Conservation (phyloP, 2,329 filamentous ascomycete genomes). For the Hypocrella siamensis region DNA sequence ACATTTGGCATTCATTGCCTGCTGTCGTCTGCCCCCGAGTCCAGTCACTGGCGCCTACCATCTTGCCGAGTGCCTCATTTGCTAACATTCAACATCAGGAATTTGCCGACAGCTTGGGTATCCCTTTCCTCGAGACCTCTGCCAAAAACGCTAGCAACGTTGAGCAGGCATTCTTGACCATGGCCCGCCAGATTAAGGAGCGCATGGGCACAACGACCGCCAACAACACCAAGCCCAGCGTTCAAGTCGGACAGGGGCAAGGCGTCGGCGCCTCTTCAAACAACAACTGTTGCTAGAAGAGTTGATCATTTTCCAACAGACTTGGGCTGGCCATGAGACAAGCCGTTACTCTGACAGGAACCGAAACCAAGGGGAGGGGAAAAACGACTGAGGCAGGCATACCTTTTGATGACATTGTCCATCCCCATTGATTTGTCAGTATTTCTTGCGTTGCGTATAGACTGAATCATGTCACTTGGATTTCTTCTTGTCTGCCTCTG, state of each 20-base stretch:
- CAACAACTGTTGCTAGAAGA: conserved; percentile 81
- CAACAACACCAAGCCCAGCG: conserved; percentile 96
- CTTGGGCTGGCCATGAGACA: no score
- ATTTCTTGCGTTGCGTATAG: conserved; percentile 18
- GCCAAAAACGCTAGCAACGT: conserved; percentile 99
- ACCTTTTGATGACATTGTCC: conserved; percentile 4
- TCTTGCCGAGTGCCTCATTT: no score
- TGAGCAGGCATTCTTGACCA: conserved; percentile 98
- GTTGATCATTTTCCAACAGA: no score
- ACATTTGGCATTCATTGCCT: no score
- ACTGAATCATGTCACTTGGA: conserved; percentile 19
- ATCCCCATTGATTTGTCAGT: conserved; percentile 1
- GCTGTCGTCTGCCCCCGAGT: no score
- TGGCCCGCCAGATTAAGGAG: conserved; percentile 99
- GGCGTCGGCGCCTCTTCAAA: conserved; percentile 78
- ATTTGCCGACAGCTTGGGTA: conserved; percentile 95
- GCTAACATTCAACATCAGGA: conserved; percentile 42
- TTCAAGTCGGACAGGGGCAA: conserved; percentile 89
- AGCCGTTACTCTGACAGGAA: no score
- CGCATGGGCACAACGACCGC: conserved; percentile 92
- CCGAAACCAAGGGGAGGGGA: no score
- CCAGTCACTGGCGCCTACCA: background rate
- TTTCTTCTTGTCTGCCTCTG: conserved; percentile 8
- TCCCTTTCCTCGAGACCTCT: conserved; percentile 98
- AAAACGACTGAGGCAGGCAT: conserved; percentile 16